Percentiles rank a stretch among this genome's conserved stretches.
Evolutionary conservation across 805 yeast genomes (phyloP).

Genomic region (Tetrapisispora nanseiensis): DNA sequence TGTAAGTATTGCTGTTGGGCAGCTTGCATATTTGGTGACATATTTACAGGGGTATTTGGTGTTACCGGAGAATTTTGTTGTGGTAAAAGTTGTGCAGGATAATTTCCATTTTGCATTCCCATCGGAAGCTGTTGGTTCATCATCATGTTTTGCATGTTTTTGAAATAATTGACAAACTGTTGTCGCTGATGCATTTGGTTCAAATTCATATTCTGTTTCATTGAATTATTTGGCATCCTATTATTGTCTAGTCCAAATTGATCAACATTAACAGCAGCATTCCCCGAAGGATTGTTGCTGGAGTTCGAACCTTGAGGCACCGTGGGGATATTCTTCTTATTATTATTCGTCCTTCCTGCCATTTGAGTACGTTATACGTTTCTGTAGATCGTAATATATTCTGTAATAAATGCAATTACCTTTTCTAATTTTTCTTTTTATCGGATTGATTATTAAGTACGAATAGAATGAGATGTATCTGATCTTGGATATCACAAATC

Average conservation of each 20-base stretch:
- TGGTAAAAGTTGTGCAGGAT: not conserved
- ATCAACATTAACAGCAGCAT: not conserved
- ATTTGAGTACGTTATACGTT: too few relatives aligned
- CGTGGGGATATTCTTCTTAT: too few relatives aligned
- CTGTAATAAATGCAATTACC: too few relatives aligned
- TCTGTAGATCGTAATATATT: too few relatives aligned
- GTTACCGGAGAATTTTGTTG: not conserved
- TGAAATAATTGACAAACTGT: conserved; percentile 2
- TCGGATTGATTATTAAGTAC: too few relatives aligned
- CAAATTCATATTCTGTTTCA: not conserved
- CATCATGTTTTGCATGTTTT: conserved; percentile 3
- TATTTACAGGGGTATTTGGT: not conserved
- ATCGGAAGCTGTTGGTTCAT: conserved; percentile 3
- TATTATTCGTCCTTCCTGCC: too few relatives aligned
- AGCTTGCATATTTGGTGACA: not conserved
- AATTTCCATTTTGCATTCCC: not conserved
- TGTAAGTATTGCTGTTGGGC: not conserved
- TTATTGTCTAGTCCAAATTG: not conserved
- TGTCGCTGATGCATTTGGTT: conserved; percentile 3
- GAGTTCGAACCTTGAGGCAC: not conserved
- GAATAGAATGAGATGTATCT: too few relatives aligned
- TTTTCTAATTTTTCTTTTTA: too few relatives aligned
- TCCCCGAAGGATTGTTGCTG: not conserved
- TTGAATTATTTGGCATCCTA: not conserved
- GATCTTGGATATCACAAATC: too few relatives aligned